These are phyloP conservation scores for Xylaria curta DNA, from an alignment of 495 filamentous ascomycete genomes.

Conservation along the genomic window DNA sequence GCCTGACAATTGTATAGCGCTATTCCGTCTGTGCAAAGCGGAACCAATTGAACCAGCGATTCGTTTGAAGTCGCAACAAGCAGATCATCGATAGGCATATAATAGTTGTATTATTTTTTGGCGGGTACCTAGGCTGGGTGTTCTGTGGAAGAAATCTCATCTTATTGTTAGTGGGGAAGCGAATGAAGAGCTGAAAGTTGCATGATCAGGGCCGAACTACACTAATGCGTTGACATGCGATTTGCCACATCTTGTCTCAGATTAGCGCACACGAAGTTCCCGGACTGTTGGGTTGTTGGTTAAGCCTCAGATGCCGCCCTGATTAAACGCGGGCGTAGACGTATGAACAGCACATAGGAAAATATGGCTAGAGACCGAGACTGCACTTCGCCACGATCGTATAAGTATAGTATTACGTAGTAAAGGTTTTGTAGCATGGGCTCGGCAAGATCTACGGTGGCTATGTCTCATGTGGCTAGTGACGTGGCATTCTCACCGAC, in stretches of 20 bases:
- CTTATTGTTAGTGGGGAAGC: neutral
- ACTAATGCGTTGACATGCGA: conserved; percentile 27
- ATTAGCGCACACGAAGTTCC: conserved; percentile 15
- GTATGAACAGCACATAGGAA: neutral
- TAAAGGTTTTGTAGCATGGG: neutral
- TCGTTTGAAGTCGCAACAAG: neutral
- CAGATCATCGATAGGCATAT: neutral
- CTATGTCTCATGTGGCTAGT: conserved; percentile 30
- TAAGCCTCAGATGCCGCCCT: conserved; percentile 8
- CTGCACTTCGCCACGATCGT: conserved; percentile 42
- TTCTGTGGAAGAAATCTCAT: neutral
- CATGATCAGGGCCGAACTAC: conserved; percentile 33
- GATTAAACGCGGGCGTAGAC: neutral
- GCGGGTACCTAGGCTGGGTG: neutral
- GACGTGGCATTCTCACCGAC: conserved; percentile 39
- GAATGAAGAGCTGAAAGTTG: conserved; percentile 38
- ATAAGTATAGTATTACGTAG: conserved; percentile 3
- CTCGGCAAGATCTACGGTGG: conserved; percentile 19
- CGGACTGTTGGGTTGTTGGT: conserved; percentile 17
- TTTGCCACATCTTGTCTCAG: conserved; percentile 18
- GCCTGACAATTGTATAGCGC: neutral
- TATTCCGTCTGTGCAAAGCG: neutral
- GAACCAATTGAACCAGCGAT: conserved; percentile 6
- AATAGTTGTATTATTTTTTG: neutral
- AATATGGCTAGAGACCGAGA: conserved; percentile 28